Evolutionary conservation across 805 yeast genomes (phyloP).

Genomic region (Teunomyces lycoperdinae): DNA sequence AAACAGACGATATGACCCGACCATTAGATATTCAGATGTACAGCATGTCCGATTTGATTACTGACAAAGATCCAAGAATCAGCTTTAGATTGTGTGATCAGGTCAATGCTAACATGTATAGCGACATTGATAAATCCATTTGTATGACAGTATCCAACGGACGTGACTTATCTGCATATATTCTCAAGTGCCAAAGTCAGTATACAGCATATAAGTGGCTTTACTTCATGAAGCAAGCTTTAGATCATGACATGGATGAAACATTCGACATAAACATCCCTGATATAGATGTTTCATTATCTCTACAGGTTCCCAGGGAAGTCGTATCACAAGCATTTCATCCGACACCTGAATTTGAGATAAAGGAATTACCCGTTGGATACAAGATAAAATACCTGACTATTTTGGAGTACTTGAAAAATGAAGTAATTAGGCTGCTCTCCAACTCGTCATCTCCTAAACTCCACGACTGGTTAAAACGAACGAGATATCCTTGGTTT

Average conservation of each 20-base stretch:
- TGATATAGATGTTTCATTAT: conserved; percentile 41
- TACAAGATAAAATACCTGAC: conserved; percentile 22
- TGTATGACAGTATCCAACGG: conserved; percentile 40
- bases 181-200: conserved; percentile 54
- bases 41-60: conserved; percentile 17
- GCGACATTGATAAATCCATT: conserved; percentile 67
- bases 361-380: conserved; percentile 16
- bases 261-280: conserved; percentile 43
- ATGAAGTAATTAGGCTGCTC: conserved; percentile 34
- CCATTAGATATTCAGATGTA: conserved; percentile 68
- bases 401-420: conserved; percentile 37
- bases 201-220: conserved; percentile 62
- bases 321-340: conserved; percentile 10
- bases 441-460: conserved; percentile 6
- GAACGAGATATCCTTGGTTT: conserved; percentile 42
- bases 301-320: conserved; percentile 43
- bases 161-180: conserved; percentile 37
- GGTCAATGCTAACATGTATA: conserved; percentile 51
- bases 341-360: conserved; percentile 4
- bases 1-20: conserved; percentile 47
- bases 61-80: conserved; percentile 18
- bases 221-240: conserved; percentile 48
- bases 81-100: conserved; percentile 16
- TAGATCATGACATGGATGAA: conserved; percentile 33
- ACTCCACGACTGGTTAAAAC: conserved; percentile 17